phyloP scores from a whole-genome alignment of 2,329 filamentous ascomycete genomes.

The Fusarium sp. region DNA sequence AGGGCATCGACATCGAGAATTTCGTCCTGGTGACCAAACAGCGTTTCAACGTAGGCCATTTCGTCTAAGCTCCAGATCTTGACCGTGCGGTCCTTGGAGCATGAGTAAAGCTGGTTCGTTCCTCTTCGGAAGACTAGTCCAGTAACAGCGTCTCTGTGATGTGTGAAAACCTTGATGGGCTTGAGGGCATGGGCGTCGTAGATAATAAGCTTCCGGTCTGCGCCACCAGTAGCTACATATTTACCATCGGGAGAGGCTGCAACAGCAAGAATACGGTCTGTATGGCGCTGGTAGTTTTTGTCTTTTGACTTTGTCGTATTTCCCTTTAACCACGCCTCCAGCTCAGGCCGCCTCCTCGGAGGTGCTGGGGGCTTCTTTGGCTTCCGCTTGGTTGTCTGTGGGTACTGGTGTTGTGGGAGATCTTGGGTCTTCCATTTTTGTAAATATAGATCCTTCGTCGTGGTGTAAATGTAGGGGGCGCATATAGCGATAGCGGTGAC shows the following conservation, averaged over 20 bases:
- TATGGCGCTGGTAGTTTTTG: constrained; percentile 78
- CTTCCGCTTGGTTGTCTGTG: constrained; percentile 67
- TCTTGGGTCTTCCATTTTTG: constrained; percentile 90
- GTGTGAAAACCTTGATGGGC: constrained; percentile 84
- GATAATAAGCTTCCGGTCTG: constrained; percentile 84
- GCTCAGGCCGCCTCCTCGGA: constrained; percentile 69
- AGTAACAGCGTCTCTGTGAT: constrained; percentile 89
- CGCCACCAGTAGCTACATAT: constrained; percentile 89
- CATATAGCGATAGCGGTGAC: constrained; percentile 84
- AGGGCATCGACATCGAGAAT: constrained; percentile 86
- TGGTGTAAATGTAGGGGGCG: constrained; percentile 85
- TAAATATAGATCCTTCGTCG: constrained; percentile 83
- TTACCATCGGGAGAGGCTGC: constrained; percentile 90
- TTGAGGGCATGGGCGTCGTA: constrained; percentile 85
- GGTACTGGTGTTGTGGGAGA: constrained; percentile 68
- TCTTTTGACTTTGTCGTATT: constrained; percentile 69
- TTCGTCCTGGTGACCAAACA: constrained; percentile 95
- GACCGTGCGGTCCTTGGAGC: constrained; percentile 89
- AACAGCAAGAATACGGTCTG: constrained; percentile 81
- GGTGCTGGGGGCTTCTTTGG: constrained; percentile 66
- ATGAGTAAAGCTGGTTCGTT: constrained; percentile 92
- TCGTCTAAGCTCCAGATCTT: constrained; percentile 96
- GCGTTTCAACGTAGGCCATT: constrained; percentile 91
- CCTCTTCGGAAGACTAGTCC: constrained; percentile 86
- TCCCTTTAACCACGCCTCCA: constrained; percentile 71